Percentiles rank a stretch among this genome's conserved stretches.
phyloP scores from a whole-genome alignment of 345 rosid genomes.

The Eucalyptus pauciflora region DNA sequence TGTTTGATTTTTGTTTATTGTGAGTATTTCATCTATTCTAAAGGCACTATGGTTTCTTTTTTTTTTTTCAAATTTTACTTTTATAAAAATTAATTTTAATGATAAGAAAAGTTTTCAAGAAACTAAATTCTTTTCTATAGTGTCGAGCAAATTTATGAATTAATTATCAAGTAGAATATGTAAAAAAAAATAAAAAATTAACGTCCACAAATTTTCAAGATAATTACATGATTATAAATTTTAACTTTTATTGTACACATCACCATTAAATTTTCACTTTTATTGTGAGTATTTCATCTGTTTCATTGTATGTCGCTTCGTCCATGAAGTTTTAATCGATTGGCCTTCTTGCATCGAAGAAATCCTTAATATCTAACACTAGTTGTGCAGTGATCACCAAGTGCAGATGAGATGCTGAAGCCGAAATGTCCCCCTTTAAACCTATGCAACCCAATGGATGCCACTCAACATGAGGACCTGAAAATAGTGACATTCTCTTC shows the following conservation, averaged over 20 bases:
- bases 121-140: no score
- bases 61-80: no score
- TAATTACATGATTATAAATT: neutral
- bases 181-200: no score
- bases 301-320: neutral
- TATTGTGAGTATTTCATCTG: no score
- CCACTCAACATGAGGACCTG: neutral
- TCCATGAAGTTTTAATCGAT: neutral
- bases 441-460: neutral
- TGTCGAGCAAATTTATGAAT: neutral
- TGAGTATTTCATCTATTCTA: no score
- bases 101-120: no score
- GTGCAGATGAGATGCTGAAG: neutral
- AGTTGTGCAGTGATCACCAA: neutral
- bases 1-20: no score
- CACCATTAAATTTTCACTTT: neutral
- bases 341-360: neutral
- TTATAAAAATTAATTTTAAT: no score
- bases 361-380: neutral
- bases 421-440: neutral
- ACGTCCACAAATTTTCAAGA: no score
- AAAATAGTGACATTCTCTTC: neutral
- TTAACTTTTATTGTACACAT: neutral
- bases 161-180: neutral
- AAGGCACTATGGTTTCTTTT: no score